Percentiles rank a stretch among this genome's conserved stretches.
phyloP scores from a whole-genome alignment of 2,329 filamentous ascomycete genomes.

The Anthostomella pinea region DNA sequence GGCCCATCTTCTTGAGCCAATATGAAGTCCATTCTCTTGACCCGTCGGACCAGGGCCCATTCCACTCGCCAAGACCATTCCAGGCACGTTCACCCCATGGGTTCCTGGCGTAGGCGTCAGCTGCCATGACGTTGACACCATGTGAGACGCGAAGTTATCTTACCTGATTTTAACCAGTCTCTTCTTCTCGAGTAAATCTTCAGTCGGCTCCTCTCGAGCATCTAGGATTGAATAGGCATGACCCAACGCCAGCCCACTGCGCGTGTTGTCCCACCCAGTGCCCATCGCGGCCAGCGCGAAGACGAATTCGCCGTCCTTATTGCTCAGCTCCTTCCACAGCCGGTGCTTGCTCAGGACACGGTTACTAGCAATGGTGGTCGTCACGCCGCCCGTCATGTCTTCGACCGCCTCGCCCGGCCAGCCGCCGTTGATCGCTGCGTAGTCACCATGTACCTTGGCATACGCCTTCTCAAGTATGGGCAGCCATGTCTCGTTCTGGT shows the following conservation, averaged over 20 bases:
- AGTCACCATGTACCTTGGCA: slow-evolving; percentile 80
- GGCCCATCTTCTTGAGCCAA: slow-evolving; percentile 54
- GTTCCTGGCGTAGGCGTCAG: no score
- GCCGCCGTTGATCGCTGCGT: slow-evolving; percentile 66
- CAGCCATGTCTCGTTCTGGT: slow-evolving; percentile 80
- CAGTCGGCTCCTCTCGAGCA: slow-evolving; percentile 49
- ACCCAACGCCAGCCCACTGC: no score
- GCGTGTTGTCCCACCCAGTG: slow-evolving; percentile 57
- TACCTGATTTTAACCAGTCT: slow-evolving; percentile 54
- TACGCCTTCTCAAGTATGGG: slow-evolving; percentile 80
- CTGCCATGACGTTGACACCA: no score
- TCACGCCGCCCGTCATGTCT: slow-evolving; percentile 66
- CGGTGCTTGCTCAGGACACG: no score
- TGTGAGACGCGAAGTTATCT: slow-evolving; percentile 1
- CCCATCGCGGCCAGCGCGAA: slow-evolving; percentile 64
- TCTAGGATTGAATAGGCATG: slow-evolving; percentile 63
- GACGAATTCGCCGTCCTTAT: slow-evolving; percentile 77
- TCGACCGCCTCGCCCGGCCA: slow-evolving; percentile 63
- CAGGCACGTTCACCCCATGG: slow-evolving; percentile 62
- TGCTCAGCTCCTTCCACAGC: slow-evolving; percentile 80
- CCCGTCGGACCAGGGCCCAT: slow-evolving; percentile 58
- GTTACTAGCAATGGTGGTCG: slow-evolving; percentile 65
- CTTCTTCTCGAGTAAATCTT: slow-evolving; percentile 50
- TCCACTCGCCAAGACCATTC: slow-evolving; percentile 57
- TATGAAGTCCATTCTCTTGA: slow-evolving; percentile 61